Evolutionary conservation across 2,329 filamentous ascomycete genomes (phyloP), one percentile per base, ranked within the genome.

Genomic region (Apiospora malaysiana): DNA sequence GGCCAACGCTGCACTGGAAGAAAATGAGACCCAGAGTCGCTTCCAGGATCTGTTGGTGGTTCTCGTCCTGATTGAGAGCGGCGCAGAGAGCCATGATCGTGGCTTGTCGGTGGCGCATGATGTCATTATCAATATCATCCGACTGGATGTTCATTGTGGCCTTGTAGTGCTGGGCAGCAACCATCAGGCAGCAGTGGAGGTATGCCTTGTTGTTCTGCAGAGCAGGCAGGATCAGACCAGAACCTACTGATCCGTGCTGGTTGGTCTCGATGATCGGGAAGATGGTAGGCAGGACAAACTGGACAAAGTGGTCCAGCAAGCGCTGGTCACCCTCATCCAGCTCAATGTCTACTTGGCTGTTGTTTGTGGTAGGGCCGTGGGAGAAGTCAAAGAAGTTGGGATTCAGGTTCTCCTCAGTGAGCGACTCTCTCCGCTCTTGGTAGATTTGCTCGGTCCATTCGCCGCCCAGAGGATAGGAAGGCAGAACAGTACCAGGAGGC

Each of bases 21-120:
- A 97, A 96, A 80, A 98, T 97, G 89, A 98, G 94, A 68, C 93
- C 94, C 6, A 98, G 88, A 0, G 95, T 94, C 1, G 95, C 94
- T 82, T 98, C 95, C 16, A 98, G 90, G 76, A 97, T 97, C 81
- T 96, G 90, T 72, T 92, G 88, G 80, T 97, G 94, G 79, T 97
- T 88, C 78, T 92, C 91, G 79, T 98, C 94, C 71, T 88, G 87
- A 78, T 91, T 91, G 70, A 98, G 88, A 0, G 94, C 91, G 73
- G 94, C 91, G 80, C 94, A 97, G 3, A 98, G 88, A 75, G 94
- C 91, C 10, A 92, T 92, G 76, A 98, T 94, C 51, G 95, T 95
- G 45, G 93, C 91, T 81, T 93, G 97, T 72, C 95, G 92, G 82
- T 98, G 95, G 76, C 93, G 91, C 88, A 97, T 92, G 79, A 98